phyloP scores from a whole-genome alignment of 208 protist species.

The Vickermania spadyakhi region DNA sequence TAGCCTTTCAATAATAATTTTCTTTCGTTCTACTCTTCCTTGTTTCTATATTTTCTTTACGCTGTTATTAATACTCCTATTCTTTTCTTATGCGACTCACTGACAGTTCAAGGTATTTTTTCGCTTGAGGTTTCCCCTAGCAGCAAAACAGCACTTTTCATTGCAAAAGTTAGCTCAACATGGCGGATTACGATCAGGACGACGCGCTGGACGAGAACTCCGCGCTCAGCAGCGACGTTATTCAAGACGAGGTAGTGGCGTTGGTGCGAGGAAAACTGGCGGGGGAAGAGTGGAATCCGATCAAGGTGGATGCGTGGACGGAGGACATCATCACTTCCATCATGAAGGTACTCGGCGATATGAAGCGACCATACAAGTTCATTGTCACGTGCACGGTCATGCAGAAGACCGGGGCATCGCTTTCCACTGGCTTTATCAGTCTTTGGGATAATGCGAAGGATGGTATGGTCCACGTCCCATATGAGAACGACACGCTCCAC shows the following conservation, averaged over 20 bases:
- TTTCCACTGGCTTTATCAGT: conserved; percentile 83
- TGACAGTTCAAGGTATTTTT: conserved; percentile 1
- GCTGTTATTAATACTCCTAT: too few relatives aligned
- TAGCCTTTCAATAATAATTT: too few relatives aligned
- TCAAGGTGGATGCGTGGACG: conserved; percentile 79
- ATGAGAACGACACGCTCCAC: conserved; percentile 79
- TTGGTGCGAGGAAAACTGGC: conserved; percentile 57
- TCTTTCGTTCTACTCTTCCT: too few relatives aligned
- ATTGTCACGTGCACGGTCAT: conserved; percentile 85
- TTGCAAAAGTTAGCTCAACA: conserved; percentile 10
- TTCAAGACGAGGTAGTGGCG: conserved; percentile 67
- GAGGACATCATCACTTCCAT: conserved; percentile 67
- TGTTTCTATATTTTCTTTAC: too few relatives aligned
- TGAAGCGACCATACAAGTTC: conserved; percentile 93
- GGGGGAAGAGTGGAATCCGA: conserved; percentile 61
- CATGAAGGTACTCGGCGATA: conserved; percentile 73
- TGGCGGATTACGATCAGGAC: conserved; percentile 58
- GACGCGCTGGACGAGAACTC: conserved; percentile 63
- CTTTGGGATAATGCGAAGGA: conserved; percentile 92
- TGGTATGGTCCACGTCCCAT: conserved; percentile 81
- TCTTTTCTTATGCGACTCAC: too few relatives aligned
- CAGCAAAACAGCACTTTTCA: neutral
- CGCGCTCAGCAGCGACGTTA: conserved; percentile 72
- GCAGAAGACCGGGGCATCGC: conserved; percentile 86
- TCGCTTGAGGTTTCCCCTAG: neutral